Conservation (phyloP, 305 asterid genomes). For the Fraxinus nigra region DNA sequence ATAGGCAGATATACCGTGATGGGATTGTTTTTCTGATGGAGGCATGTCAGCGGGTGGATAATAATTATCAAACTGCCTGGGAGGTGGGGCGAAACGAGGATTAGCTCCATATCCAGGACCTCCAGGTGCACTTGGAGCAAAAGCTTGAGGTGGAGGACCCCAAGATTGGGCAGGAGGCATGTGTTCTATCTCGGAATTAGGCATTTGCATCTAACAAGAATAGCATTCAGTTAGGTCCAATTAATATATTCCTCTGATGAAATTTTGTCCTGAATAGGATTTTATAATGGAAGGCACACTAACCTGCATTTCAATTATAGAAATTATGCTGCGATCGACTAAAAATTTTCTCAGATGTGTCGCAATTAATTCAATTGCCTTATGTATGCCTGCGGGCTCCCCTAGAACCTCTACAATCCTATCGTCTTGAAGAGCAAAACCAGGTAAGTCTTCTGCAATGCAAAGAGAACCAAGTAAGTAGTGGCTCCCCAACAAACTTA, state of each 20-base stretch:
- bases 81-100: slow-evolving; percentile 72
- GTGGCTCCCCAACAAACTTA: neutral
- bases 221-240: slow-evolving; percentile 23
- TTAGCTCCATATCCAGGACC: slow-evolving; percentile 70
- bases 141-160: slow-evolving; percentile 88
- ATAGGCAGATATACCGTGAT: slow-evolving; percentile 88
- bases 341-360: slow-evolving; percentile 85
- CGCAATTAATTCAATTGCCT: slow-evolving; percentile 82
- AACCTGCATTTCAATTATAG: slow-evolving; percentile 82
- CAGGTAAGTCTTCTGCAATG: slow-evolving; percentile 82
- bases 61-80: slow-evolving; percentile 76
- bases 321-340: slow-evolving; percentile 86
- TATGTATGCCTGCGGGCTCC: slow-evolving; percentile 76
- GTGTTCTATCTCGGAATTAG: slow-evolving; percentile 61
- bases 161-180: slow-evolving; percentile 77
- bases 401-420: slow-evolving; percentile 93
- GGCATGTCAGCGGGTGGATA: slow-evolving; percentile 72
- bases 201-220: slow-evolving; percentile 71
- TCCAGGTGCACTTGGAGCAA: slow-evolving; percentile 51
- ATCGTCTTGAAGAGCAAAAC: slow-evolving; percentile 90
- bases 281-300: slow-evolving; percentile 31
- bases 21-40: slow-evolving; percentile 65
- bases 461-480: slow-evolving; percentile 3
- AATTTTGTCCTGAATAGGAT: slow-evolving; percentile 1
- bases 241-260: neutral